Evolutionary conservation across 2,329 filamentous ascomycete species (phyloP).

Genomic region (Colletotrichum sojae): DNA sequence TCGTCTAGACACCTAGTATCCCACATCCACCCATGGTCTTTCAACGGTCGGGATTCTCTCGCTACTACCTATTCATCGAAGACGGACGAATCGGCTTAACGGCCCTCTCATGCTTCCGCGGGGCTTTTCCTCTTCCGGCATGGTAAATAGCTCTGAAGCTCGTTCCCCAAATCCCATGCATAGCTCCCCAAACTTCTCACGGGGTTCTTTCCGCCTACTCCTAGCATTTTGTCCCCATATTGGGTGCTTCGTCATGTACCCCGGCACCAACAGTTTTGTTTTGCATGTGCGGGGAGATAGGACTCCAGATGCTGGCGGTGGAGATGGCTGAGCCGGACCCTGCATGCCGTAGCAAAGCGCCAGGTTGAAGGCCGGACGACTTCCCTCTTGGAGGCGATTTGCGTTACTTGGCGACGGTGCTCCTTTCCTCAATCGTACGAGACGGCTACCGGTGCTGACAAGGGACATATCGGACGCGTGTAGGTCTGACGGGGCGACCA

Average conservation of each 20-base stretch:
- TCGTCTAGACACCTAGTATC: too few relatives aligned
- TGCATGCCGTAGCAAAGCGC: conserved; percentile 6
- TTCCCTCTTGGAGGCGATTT: conserved; percentile 1
- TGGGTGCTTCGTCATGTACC: background rate
- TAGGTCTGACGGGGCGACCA: background rate
- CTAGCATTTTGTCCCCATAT: background rate
- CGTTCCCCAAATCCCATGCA: background rate
- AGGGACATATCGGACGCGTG: background rate
- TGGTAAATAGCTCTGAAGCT: too few relatives aligned
- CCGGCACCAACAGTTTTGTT: conserved; percentile 18
- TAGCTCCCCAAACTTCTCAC: background rate
- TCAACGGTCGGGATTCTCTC: too few relatives aligned
- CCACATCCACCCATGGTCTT: too few relatives aligned
- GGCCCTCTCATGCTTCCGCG: too few relatives aligned
- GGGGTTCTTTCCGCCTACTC: background rate
- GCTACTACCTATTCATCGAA: too few relatives aligned
- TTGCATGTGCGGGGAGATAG: conserved; percentile 4
- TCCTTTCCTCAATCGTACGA: background rate
- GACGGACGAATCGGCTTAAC: too few relatives aligned
- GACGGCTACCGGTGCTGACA: background rate
- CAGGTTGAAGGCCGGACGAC: background rate
- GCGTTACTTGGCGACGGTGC: conserved; percentile 4
- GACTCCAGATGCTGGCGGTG: conserved; percentile 3
- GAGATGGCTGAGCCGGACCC: background rate
- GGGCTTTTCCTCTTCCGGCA: too few relatives aligned